Conservation (phyloP, 257 asterid genomes). For the Salvia miltiorrhiza region DNA sequence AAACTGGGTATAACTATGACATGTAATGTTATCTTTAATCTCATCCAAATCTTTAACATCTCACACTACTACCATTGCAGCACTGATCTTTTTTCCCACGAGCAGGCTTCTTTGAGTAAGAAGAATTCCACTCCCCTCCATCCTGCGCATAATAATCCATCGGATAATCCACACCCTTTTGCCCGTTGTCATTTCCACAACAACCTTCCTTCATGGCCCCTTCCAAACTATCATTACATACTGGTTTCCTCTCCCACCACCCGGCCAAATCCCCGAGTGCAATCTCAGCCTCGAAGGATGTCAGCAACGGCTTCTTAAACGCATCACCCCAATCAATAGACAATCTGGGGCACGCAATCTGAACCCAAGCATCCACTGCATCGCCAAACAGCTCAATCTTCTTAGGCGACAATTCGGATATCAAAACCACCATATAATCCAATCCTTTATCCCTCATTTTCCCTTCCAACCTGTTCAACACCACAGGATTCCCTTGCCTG, state of each 20-base stretch:
- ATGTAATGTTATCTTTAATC: background rate
- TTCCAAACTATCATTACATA: constrained; percentile 25
- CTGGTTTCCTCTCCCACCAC: constrained; percentile 89
- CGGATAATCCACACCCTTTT: constrained; percentile 63
- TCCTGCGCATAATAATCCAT: constrained; percentile 97
- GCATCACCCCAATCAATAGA: constrained; percentile 99
- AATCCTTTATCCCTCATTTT: constrained; percentile 75
- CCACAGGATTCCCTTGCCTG: constrained; percentile 81
- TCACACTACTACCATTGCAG: constrained; percentile 29
- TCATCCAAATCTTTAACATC: constrained; percentile 12
- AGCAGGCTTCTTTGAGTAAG: constrained; percentile 65
- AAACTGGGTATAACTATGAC: constrained; percentile 12
- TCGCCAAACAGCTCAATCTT: constrained; percentile 84
- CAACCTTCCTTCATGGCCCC: constrained; percentile 37
- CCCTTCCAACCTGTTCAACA: constrained; percentile 73
- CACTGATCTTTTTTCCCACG: constrained; percentile 40
- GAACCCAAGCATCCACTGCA: constrained; percentile 91
- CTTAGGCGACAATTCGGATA: constrained; percentile 85
- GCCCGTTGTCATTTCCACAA: constrained; percentile 34
- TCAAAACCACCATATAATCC: constrained; percentile 76
- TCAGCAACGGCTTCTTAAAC: constrained; percentile 74
- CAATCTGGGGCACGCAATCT: constrained; percentile 93
- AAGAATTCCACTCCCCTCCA: constrained; percentile 95
- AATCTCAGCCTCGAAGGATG: constrained; percentile 92
- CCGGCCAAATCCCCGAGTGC: constrained; percentile 83